Percentiles rank a stretch among this genome's conserved stretches.
Conservation (phyloP, 441 rosid genomes). For the Gossypium lobatum region DNA sequence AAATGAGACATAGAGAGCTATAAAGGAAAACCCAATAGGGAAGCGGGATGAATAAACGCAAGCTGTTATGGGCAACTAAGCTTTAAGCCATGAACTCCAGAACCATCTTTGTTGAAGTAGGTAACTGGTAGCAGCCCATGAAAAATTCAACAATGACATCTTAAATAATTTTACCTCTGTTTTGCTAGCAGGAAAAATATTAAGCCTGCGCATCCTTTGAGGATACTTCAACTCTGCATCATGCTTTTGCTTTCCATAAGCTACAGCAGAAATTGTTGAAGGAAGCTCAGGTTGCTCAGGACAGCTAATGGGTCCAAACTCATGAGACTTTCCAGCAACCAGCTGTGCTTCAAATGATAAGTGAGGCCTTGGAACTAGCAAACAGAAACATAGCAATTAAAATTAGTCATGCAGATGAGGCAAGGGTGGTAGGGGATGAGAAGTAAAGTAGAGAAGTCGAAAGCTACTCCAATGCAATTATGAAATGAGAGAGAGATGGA, state of each 20-base stretch:
- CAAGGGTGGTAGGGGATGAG: neutral
- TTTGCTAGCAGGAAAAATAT: conserved; percentile 80
- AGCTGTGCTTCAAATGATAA: conserved; percentile 98
- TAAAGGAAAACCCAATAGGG: conserved; percentile 3
- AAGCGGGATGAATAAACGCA: neutral
- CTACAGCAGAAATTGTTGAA: conserved; percentile 40
- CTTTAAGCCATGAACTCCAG: neutral
- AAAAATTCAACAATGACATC: neutral
- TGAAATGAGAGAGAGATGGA: neutral
- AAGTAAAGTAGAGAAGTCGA: neutral
- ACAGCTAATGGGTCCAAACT: conserved; percentile 65
- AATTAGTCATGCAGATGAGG: neutral
- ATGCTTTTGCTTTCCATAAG: conserved; percentile 76
- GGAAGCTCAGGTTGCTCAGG: conserved; percentile 73
- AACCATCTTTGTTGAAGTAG: neutral
- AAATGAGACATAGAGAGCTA: conserved; percentile 6
- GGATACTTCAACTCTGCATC: conserved; percentile 82
- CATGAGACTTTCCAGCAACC: conserved; percentile 95
- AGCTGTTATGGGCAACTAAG: conserved; percentile 2
- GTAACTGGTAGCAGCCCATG: neutral
- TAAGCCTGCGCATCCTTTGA: conserved; percentile 83
- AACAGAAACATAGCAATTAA: conserved; percentile 16
- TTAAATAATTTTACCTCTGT: conserved; percentile 50
- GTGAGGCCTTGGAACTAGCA: conserved; percentile 94
- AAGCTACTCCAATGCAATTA: neutral